Conservation (phyloP, 495 filamentous ascomycete genomes). For the Hyaloscypha finlandica region DNA sequence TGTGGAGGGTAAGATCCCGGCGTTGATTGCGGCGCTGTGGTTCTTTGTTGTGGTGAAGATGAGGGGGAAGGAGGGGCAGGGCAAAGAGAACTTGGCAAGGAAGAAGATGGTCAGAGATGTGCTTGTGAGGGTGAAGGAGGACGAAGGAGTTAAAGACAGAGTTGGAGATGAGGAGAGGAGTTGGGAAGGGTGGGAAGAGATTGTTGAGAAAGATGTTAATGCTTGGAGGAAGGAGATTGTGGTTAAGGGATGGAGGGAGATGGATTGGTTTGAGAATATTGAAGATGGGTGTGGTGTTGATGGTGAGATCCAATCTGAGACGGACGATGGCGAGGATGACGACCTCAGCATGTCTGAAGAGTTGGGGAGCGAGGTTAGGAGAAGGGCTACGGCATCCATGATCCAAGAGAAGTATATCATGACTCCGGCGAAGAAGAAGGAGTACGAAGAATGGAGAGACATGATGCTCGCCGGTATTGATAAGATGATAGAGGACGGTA, state of each 20-base stretch:
- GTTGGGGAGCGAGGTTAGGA: constrained; percentile 34
- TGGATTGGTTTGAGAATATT: constrained; percentile 69
- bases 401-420: constrained; percentile 83
- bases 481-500: constrained; percentile 36
- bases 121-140: constrained; percentile 41
- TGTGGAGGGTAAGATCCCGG: constrained; percentile 43
- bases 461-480: constrained; percentile 60
- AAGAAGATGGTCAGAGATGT: constrained; percentile 43
- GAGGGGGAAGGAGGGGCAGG: constrained; percentile 39
- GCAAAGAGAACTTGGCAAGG: constrained; percentile 41
- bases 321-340: constrained; percentile 31
- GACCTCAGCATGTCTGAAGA: constrained; percentile 28
- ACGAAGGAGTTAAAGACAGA: constrained; percentile 36
- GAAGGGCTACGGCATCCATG: constrained; percentile 70
- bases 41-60: constrained; percentile 58
- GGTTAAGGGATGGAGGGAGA: constrained; percentile 61
- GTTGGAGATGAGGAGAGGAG: constrained; percentile 40
- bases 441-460: constrained; percentile 74
- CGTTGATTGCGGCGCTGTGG: constrained; percentile 67
- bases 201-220: constrained; percentile 55
- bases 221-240: constrained; percentile 58
- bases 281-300: constrained; percentile 39
- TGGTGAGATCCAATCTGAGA: constrained; percentile 27
- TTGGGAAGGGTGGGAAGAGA: constrained; percentile 49
- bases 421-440: constrained; percentile 64